Percentiles rank a stretch among this genome's conserved stretches.
phyloP scores from a whole-genome alignment of 192 early-diverging fungal species.

The Thamnidium elegans region DNA sequence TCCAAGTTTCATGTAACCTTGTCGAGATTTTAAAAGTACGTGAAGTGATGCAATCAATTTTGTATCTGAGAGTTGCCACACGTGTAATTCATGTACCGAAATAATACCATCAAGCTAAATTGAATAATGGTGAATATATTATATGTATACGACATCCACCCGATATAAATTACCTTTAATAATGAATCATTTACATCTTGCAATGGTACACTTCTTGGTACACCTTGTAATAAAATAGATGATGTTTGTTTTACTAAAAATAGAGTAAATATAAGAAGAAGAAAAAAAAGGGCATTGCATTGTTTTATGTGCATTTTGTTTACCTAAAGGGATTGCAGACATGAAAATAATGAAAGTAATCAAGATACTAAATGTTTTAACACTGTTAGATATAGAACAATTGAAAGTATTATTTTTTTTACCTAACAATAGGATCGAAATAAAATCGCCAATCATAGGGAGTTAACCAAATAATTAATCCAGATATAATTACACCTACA shows the following conservation, averaged over 20 bases:
- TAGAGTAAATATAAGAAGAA: not conserved
- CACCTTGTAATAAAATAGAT: constrained; percentile 79
- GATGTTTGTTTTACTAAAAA: constrained; percentile 57
- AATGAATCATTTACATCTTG: constrained; percentile 63
- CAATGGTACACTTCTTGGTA: constrained; percentile 64
- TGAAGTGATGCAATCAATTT: constrained; percentile 85
- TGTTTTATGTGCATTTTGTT: not conserved
- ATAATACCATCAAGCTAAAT: constrained; percentile 57
- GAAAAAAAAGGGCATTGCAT: not conserved
- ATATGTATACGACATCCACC: not conserved
- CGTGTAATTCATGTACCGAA: constrained; percentile 87
- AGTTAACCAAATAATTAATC: constrained; percentile 72
- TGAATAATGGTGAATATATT: not conserved
- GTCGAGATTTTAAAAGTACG: constrained; percentile 57
- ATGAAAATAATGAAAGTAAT: constrained; percentile 63
- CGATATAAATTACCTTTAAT: constrained; percentile 34
- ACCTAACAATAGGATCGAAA: constrained; percentile 81
- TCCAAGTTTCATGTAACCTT: constrained; percentile 72
- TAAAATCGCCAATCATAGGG: constrained; percentile 72
- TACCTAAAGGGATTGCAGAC: constrained; percentile 47
- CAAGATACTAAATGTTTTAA: constrained; percentile 37
- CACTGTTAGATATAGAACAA: not conserved
- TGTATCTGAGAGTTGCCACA: constrained; percentile 87
- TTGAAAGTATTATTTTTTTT: not conserved
- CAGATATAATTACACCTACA: constrained; percentile 80